A percentile compares a stretch with the other conserved stretches of the same genome.
These are phyloP conservation scores for Nakaseomyces delphensis DNA, from an alignment of 1,139 yeast genomes.

Conservation along the genomic window DNA sequence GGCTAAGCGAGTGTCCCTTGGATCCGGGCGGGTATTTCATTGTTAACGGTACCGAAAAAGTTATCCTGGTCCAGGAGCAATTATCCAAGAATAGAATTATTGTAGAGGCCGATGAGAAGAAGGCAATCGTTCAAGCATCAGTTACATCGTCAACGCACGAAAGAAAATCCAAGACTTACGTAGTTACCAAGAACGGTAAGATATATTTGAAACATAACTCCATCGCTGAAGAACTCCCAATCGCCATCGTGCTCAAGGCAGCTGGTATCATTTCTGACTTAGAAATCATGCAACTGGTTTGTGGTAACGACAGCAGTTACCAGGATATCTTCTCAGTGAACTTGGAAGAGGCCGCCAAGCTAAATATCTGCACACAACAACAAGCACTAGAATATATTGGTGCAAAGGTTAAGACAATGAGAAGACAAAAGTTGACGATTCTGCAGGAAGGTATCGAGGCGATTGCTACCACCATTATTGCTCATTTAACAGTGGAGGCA, in stretches of 20 bases:
- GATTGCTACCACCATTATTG: slow-evolving; percentile 90
- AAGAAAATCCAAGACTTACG: slow-evolving; percentile 93
- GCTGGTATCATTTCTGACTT: slow-evolving; percentile 90
- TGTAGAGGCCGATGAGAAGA: slow-evolving; percentile 94
- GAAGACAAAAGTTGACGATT: slow-evolving; percentile 76
- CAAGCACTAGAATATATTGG: slow-evolving; percentile 93
- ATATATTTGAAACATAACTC: slow-evolving; percentile 92
- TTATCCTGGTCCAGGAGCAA: slow-evolving; percentile 93
- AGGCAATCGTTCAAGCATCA: slow-evolving; percentile 90
- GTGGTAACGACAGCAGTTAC: slow-evolving; percentile 79
- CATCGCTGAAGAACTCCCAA: slow-evolving; percentile 90
- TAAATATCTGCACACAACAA: slow-evolving; percentile 82
- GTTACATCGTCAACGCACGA: slow-evolving; percentile 98
- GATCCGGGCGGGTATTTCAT: slow-evolving; percentile 99
- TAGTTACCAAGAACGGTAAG: slow-evolving; percentile 80
- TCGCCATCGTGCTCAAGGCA: slow-evolving; percentile 86
- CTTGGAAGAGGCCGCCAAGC: slow-evolving; percentile 85
- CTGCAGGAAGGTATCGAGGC: slow-evolving; percentile 97
- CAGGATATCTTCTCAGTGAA: slow-evolving; percentile 90
- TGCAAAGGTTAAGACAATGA: slow-evolving; percentile 78
- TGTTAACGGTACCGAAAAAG: slow-evolving; percentile 97
- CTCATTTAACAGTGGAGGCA: slow-evolving; percentile 81
- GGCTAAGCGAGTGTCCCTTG: slow-evolving; percentile 84
- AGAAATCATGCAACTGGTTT: slow-evolving; percentile 87
- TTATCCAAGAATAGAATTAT: slow-evolving; percentile 93